A percentile compares a stretch with the other conserved stretches of the same genome.
Conservation (phyloP, 106 monocot species). For the Phalaenopsis equestris region DNA sequence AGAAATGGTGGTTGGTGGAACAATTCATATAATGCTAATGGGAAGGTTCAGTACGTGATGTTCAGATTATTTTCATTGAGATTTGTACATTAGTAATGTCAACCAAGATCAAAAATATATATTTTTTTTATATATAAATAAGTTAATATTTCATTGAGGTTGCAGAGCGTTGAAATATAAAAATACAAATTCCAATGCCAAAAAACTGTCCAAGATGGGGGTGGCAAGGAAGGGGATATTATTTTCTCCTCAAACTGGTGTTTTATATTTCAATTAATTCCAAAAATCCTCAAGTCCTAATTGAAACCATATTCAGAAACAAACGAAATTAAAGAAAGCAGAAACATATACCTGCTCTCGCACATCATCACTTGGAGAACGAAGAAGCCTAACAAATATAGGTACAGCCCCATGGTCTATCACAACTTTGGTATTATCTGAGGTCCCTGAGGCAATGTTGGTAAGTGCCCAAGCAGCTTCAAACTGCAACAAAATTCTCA, state of each 20-base stretch:
- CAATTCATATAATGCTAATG: not conserved
- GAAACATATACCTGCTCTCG: conserved; percentile 32
- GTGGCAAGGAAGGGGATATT: not conserved
- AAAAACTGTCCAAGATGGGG: not conserved
- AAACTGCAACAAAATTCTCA: conserved; percentile 20
- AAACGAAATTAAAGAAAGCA: not conserved
- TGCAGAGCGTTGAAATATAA: not conserved
- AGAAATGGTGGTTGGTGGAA: not conserved
- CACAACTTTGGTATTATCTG: conserved; percentile 45
- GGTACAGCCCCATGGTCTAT: conserved; percentile 50
- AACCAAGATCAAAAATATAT: not conserved
- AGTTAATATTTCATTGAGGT: not conserved
- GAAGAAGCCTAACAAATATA: conserved; percentile 38
- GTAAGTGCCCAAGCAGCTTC: conserved; percentile 47
- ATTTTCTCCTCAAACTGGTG: not conserved
- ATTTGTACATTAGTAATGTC: not conserved
- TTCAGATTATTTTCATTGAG: not conserved
- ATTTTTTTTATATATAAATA: not conserved
- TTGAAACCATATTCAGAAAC: not conserved
- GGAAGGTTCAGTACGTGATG: not conserved
- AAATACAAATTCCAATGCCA: not conserved
- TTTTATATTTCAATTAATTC: not conserved
- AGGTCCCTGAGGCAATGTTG: conserved; percentile 44
- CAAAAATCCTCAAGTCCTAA: not conserved
- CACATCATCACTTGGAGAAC: conserved; percentile 40